A percentile compares a stretch with the other conserved stretches of the same genome.
Evolutionary conservation across 148 eudicot genomes (phyloP).

Genomic region (Rhododendron kiyosumense): DNA sequence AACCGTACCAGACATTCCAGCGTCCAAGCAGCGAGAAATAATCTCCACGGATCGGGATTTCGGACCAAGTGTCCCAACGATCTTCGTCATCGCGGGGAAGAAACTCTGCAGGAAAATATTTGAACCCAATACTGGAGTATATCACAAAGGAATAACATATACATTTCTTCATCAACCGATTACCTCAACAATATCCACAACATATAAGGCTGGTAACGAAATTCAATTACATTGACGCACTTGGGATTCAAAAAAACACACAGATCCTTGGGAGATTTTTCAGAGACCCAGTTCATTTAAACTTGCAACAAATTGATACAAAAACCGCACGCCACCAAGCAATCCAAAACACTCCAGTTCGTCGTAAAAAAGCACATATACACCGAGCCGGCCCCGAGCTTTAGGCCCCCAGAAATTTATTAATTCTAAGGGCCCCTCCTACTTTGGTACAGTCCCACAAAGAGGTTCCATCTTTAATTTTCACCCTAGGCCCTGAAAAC

Average conservation of each 20-base stretch:
- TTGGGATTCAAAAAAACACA: not conserved
- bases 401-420: too few relatives aligned
- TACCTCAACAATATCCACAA: not conserved
- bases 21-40: slow-evolving; percentile 27
- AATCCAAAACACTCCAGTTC: not conserved
- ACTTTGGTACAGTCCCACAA: too few relatives aligned
- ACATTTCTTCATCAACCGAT: not conserved
- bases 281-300: not conserved
- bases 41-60: slow-evolving; percentile 26
- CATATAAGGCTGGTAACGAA: not conserved
- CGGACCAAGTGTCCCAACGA: slow-evolving; percentile 33
- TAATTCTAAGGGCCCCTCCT: too few relatives aligned
- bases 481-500: too few relatives aligned
- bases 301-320: not conserved
- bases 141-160: not conserved
- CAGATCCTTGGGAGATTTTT: not conserved
- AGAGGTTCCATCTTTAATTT: too few relatives aligned
- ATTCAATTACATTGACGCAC: not conserved
- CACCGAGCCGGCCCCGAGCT: not conserved
- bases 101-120: slow-evolving; percentile 18
- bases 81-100: slow-evolving; percentile 37
- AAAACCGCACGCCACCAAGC: not conserved
- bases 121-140: not conserved
- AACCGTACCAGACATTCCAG: slow-evolving; percentile 36
- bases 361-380: too few relatives aligned